These are phyloP conservation scores for Dryas alaskensis DNA, from an alignment of 306 rosid species.

Conservation along the genomic window DNA sequence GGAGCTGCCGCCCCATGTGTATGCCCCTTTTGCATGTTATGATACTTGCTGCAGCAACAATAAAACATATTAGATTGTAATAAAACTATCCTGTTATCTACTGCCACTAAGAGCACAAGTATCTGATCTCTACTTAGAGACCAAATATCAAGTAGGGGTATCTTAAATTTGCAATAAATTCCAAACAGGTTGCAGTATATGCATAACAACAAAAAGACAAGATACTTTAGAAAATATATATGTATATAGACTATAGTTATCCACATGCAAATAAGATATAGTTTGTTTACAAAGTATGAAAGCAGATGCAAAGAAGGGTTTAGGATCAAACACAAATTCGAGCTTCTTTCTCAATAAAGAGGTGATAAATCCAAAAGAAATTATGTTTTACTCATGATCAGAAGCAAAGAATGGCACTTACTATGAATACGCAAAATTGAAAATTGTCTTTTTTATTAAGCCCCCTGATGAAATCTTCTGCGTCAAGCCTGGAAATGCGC, in stretches of 20 bases:
- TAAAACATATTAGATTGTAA: conserved; percentile 9
- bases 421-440: conserved; percentile 73
- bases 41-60: conserved; percentile 57
- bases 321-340: neutral
- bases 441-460: conserved; percentile 58
- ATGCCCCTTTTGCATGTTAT: conserved; percentile 65
- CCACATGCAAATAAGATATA: neutral
- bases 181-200: neutral
- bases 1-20: conserved; percentile 61
- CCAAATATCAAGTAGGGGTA: neutral
- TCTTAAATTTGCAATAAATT: neutral
- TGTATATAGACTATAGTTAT: neutral
- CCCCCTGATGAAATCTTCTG: conserved; percentile 81
- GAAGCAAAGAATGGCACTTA: conserved; percentile 39
- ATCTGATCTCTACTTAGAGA: neutral
- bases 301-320: neutral
- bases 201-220: conserved; percentile 3
- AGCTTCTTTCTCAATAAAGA: neutral
- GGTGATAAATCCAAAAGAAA: neutral
- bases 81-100: neutral
- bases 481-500: conserved; percentile 62
- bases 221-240: neutral
- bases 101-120: neutral
- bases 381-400: neutral
- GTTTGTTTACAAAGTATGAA: neutral